Percentiles rank a stretch among this genome's conserved stretches.
These are phyloP conservation scores for Erythrobasidium hasegawianum DNA, from an alignment of 1,284 basidiomycete species.

Conservation along the genomic window DNA sequence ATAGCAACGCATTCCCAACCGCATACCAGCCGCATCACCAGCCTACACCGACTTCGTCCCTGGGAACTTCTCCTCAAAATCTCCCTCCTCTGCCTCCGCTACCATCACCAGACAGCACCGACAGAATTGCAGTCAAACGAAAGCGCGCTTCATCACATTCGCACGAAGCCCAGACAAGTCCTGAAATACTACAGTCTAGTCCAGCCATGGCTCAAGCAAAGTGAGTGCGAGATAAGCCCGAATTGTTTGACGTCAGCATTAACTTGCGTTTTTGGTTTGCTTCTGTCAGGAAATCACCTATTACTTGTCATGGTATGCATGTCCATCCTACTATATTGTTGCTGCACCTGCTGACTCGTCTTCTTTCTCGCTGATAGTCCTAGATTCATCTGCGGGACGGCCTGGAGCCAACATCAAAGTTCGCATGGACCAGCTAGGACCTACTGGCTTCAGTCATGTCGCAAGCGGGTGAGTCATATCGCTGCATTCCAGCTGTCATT, in stretches of 20 bases:
- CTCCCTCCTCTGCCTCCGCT: background rate
- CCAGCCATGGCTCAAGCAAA: too few species aligned
- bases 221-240: too few species aligned
- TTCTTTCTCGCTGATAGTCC: conserved; percentile 37
- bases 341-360: background rate
- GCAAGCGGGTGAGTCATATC: conserved; percentile 39
- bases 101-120: background rate
- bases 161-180: too few species aligned
- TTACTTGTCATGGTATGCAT: conserved; percentile 47
- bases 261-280: too few species aligned
- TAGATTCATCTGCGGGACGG: conserved; percentile 47
- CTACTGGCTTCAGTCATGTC: conserved; percentile 43
- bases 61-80: background rate
- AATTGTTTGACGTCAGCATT: too few species aligned
- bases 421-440: conserved; percentile 44
- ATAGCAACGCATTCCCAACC: too few species aligned
- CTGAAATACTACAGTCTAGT: too few species aligned
- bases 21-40: background rate
- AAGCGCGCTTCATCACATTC: too few species aligned
- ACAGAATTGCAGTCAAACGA: background rate
- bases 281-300: conserved; percentile 39
- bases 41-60: background rate
- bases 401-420: conserved; percentile 45
- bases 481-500: background rate
- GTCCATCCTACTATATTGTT: background rate